These are phyloP conservation scores for Bipolaris sorokiniana DNA, from an alignment of 2,329 filamentous ascomycete species.

Conservation along the genomic window DNA sequence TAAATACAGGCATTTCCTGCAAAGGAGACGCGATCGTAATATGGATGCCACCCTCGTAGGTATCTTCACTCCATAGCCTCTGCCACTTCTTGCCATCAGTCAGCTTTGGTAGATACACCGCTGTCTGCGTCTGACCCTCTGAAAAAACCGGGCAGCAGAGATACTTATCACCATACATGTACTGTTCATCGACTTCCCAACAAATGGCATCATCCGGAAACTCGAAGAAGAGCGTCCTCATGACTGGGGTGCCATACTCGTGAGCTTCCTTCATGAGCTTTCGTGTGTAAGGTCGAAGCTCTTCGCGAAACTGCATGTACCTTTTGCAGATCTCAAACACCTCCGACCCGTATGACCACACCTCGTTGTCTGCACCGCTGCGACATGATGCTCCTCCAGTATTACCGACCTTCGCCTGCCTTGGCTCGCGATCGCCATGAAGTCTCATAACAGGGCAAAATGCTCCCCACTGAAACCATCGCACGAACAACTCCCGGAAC, in stretches of 20 bases:
- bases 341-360: slow-evolving; percentile 69
- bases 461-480: slow-evolving; percentile 73
- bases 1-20: neutral
- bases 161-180: slow-evolving; percentile 68
- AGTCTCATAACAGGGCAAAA: slow-evolving; percentile 72
- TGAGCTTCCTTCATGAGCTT: slow-evolving; percentile 66
- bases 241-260: slow-evolving; percentile 65
- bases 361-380: slow-evolving; percentile 64
- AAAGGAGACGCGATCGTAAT: neutral
- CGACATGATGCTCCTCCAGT: slow-evolving; percentile 47
- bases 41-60: slow-evolving; percentile 48
- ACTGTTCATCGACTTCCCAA: slow-evolving; percentile 67
- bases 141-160: slow-evolving; percentile 63
- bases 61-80: slow-evolving; percentile 43
- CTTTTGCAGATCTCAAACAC: slow-evolving; percentile 66
- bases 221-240: slow-evolving; percentile 68
- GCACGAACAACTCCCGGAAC: slow-evolving; percentile 68
- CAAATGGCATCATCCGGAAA: slow-evolving; percentile 62
- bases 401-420: slow-evolving; percentile 51
- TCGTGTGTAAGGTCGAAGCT: slow-evolving; percentile 64
- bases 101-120: slow-evolving; percentile 60
- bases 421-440: slow-evolving; percentile 69
- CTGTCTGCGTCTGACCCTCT: slow-evolving; percentile 53
- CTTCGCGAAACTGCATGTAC: slow-evolving; percentile 65
- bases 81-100: slow-evolving; percentile 51